A percentile compares a stretch with the other conserved stretches of the same genome.
phyloP scores from a whole-genome alignment of 352 stramenopile species.

The Globisporangium paroecandrum region DNA sequence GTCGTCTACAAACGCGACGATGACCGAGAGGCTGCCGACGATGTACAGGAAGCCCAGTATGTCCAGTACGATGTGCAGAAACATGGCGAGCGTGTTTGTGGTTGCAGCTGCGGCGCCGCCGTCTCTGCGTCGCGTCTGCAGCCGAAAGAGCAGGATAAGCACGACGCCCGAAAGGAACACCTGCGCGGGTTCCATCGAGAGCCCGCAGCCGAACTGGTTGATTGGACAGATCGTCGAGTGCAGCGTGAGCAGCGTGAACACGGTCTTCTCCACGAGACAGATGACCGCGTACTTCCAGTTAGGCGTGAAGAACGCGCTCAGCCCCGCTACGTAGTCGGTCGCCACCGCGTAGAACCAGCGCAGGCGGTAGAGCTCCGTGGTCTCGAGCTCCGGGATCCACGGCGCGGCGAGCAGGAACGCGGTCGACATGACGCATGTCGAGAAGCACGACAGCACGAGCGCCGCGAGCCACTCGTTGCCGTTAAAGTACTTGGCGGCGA shows the following conservation, averaged over 20 bases:
- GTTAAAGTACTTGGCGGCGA: constrained; percentile 36
- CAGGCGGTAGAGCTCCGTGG: constrained; percentile 52
- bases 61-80: constrained; percentile 54
- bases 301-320: constrained; percentile 54
- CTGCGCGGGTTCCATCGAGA: constrained; percentile 42
- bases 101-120: constrained; percentile 14
- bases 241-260: constrained; percentile 68
- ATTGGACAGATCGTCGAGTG: constrained; percentile 64
- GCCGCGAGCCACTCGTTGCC: constrained; percentile 52
- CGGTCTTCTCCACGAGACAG: constrained; percentile 58
- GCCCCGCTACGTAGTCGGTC: constrained; percentile 52
- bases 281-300: constrained; percentile 71
- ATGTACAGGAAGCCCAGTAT: constrained; percentile 70
- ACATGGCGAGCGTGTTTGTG: constrained; percentile 10
- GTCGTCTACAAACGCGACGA: constrained; percentile 66
- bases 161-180: constrained; percentile 51
- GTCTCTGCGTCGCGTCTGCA: constrained; percentile 20
- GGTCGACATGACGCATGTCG: constrained; percentile 29
- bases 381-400: constrained; percentile 40
- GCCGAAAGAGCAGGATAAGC: constrained; percentile 53
- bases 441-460: constrained; percentile 30
- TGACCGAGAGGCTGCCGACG: constrained; percentile 54
- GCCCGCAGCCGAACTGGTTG: constrained; percentile 66
- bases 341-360: constrained; percentile 56
- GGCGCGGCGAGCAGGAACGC: constrained; percentile 41